phyloP scores from a whole-genome alignment of 129 eudicot genomes.

The Oenanthe sinensis region DNA sequence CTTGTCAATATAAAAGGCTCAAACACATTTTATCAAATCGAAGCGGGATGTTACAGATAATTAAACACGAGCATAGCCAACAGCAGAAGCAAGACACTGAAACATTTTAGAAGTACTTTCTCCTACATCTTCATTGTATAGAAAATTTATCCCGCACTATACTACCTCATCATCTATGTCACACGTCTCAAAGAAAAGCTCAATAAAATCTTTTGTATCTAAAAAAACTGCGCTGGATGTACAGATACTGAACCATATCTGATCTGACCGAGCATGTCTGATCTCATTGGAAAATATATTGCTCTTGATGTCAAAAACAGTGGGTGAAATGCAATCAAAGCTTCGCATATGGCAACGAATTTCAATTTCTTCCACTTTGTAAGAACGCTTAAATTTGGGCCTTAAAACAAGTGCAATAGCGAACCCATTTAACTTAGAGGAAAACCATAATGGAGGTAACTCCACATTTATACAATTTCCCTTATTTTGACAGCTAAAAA shows the following conservation, averaged over 20 bases:
- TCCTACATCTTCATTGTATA: not conserved
- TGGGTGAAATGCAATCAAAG: not conserved
- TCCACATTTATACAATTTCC: constrained; percentile 6
- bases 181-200: not conserved
- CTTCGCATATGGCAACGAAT: not conserved
- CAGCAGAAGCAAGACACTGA: not conserved
- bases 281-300: not conserved
- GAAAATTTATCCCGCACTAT: not conserved
- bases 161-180: not conserved
- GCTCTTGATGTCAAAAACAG: not conserved
- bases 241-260: constrained; percentile 5
- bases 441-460: constrained; percentile 17
- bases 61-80: not conserved
- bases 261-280: not conserved
- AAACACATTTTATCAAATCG: no score
- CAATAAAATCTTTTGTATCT: not conserved
- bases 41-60: no score
- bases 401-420: constrained; percentile 1
- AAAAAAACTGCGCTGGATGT: not conserved
- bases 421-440: constrained; percentile 6
- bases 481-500: constrained; percentile 9
- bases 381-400: not conserved
- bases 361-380: not conserved
- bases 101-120: not conserved
- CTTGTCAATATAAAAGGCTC: no score